These are phyloP conservation scores for Linnemannia elongata DNA, from an alignment of 192 early-diverging fungal species.

Conservation along the genomic window DNA sequence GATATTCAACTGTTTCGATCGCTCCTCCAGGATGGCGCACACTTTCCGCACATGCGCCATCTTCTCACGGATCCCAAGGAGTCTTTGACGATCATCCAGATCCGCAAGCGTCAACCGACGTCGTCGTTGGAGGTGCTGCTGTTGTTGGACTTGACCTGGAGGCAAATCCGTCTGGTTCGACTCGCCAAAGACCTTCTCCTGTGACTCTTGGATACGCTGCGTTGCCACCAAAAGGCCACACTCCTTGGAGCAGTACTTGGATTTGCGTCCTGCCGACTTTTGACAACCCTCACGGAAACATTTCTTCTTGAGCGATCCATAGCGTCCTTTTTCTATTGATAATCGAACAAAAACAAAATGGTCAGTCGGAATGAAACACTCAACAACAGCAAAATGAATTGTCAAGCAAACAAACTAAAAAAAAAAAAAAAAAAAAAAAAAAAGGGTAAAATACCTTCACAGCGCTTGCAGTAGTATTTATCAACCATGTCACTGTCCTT, in stretches of 20 bases:
- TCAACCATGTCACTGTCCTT: slow-evolving; percentile 70
- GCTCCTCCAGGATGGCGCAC: slow-evolving; percentile 26
- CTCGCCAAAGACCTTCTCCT: slow-evolving; percentile 50
- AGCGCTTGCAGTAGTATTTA: slow-evolving; percentile 73
- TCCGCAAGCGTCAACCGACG: slow-evolving; percentile 58
- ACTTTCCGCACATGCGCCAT: slow-evolving; percentile 38
- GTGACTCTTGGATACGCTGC: slow-evolving; percentile 57
- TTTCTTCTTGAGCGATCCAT: slow-evolving; percentile 61
- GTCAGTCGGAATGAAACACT: too few species aligned
- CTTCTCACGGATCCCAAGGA: slow-evolving; percentile 57
- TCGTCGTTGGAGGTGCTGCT: slow-evolving; percentile 44
- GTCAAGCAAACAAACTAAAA: not conserved
- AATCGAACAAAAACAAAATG: not conserved
- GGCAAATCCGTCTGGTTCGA: slow-evolving; percentile 23
- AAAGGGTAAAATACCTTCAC: slow-evolving; percentile 60
- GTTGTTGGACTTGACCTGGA: slow-evolving; percentile 20
- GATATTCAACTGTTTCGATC: slow-evolving; percentile 35
- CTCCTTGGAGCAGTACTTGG: slow-evolving; percentile 67
- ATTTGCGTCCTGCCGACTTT: slow-evolving; percentile 55
- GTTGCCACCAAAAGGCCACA: slow-evolving; percentile 66
- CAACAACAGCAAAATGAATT: too few species aligned
- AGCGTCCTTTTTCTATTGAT: slow-evolving; percentile 59
- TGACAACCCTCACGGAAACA: slow-evolving; percentile 63
- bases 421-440: not conserved
- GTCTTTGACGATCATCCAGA: slow-evolving; percentile 56